Evolutionary conservation across 164 flowering plant species (phyloP).

Genomic region (Berberis vulgaris): DNA sequence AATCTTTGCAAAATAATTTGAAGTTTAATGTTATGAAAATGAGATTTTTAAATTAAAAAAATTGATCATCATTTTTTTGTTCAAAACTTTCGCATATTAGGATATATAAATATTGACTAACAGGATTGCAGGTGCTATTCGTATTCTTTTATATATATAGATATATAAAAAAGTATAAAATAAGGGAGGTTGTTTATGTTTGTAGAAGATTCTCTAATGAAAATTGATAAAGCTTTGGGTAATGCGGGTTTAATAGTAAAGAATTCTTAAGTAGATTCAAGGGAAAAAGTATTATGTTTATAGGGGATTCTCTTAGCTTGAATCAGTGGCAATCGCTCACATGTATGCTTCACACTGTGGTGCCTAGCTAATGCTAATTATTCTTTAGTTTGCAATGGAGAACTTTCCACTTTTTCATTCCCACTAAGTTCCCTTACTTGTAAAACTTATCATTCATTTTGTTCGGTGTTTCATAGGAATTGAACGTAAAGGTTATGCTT

Average conservation of each 20-base stretch:
- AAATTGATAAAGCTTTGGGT: background rate
- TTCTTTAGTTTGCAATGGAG: constrained; percentile 7
- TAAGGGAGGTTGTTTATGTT: too few species aligned
- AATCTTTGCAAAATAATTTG: too few species aligned
- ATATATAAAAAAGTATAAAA: too few species aligned
- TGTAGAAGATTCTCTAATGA: too few species aligned
- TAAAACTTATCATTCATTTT: too few species aligned
- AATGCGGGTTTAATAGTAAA: constrained; percentile 28
- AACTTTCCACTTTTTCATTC: constrained; percentile 26
- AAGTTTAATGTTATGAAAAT: too few species aligned
- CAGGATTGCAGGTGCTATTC: too few species aligned
- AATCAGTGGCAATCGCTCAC: constrained; percentile 41
- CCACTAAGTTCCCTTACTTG: constrained; percentile 11
- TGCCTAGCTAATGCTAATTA: constrained; percentile 20
- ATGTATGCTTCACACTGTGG: constrained; percentile 36
- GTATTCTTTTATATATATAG: too few species aligned
- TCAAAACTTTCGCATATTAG: too few species aligned
- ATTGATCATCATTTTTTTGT: too few species aligned
- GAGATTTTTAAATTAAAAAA: too few species aligned
- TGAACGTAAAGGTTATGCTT: constrained; percentile 17
- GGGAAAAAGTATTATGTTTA: constrained; percentile 42
- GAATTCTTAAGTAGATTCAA: constrained; percentile 21
- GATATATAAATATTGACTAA: too few species aligned
- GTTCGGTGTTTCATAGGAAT: constrained; percentile 14
- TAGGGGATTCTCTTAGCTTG: constrained; percentile 42